These are phyloP conservation scores for Coleophoma crateriformis DNA, from an alignment of 2,329 filamentous ascomycete species.

Conservation along the genomic window DNA sequence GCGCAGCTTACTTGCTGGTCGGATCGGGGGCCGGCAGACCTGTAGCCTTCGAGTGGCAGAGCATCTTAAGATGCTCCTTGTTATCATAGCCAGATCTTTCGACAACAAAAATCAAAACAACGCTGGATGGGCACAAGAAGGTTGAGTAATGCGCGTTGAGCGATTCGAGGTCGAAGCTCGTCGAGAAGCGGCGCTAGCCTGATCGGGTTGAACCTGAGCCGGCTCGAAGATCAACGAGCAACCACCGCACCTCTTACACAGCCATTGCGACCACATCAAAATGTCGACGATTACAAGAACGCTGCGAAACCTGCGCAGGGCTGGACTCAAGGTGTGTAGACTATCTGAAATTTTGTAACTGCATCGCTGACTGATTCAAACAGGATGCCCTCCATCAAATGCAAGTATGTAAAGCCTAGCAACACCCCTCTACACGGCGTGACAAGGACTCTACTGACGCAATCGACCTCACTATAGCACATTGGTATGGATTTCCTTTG, in stretches of 20 bases:
- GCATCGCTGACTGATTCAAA: slow-evolving; percentile 29
- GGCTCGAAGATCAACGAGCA: too few relatives aligned
- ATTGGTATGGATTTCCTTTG: slow-evolving; percentile 15
- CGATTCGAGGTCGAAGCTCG: slow-evolving; percentile 7
- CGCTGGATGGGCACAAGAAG: neutral
- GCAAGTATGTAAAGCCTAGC: slow-evolving; percentile 61
- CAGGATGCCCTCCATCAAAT: slow-evolving; percentile 90
- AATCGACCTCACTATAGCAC: slow-evolving; percentile 16
- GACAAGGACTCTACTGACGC: slow-evolving; percentile 13
- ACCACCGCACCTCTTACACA: slow-evolving; percentile 4
- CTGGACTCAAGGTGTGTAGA: slow-evolving; percentile 73
- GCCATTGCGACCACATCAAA: slow-evolving; percentile 31
- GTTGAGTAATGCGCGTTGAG: too few relatives aligned
- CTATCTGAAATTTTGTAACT: neutral
- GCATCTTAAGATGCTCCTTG: slow-evolving; percentile 27
- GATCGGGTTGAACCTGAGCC: too few relatives aligned
- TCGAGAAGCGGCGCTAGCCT: neutral
- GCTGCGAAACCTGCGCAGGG: slow-evolving; percentile 76
- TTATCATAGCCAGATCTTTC: slow-evolving; percentile 24
- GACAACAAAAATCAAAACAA: neutral
- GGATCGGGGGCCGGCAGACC: slow-evolving; percentile 12
- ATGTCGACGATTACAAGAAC: slow-evolving; percentile 95
- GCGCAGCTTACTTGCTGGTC: slow-evolving; percentile 16
- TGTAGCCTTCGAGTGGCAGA: slow-evolving; percentile 21
- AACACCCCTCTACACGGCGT: slow-evolving; percentile 16